Evolutionary conservation across 2,329 filamentous ascomycete genomes (phyloP).

Genomic region (Fusarium duplospermum): DNA sequence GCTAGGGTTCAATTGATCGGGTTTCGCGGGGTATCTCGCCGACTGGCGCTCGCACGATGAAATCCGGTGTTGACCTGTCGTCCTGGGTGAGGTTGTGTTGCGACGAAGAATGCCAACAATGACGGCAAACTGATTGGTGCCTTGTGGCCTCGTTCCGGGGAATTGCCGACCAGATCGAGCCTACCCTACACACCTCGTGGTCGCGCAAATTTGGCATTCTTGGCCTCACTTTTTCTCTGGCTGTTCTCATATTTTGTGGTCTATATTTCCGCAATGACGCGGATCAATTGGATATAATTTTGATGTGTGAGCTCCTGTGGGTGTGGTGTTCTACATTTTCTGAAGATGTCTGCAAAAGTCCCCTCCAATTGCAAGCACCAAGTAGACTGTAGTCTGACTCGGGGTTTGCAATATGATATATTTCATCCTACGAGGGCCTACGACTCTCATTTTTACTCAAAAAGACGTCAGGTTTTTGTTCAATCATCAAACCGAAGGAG

Average conservation of each 20-base stretch:
- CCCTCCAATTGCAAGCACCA: neutral
- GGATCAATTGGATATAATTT: neutral
- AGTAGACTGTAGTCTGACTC: neutral
- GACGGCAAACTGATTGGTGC: constrained; percentile 34
- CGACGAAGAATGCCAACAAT: constrained; percentile 31
- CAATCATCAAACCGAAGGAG: too few species aligned
- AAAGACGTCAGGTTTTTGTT: neutral
- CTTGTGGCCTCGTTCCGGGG: constrained; percentile 37
- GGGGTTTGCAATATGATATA: neutral
- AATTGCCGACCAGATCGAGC: constrained; percentile 25
- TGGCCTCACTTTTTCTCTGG: neutral
- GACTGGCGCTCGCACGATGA: constrained; percentile 26
- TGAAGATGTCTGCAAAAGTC: neutral
- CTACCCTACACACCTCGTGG: neutral
- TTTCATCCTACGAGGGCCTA: neutral
- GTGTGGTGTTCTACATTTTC: neutral
- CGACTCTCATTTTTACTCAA: neutral
- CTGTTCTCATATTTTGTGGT: neutral
- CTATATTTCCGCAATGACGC: accelerated
- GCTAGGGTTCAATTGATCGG: constrained; percentile 33
- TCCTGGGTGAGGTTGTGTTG: constrained; percentile 25
- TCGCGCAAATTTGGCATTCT: neutral
- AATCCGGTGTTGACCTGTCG: constrained; percentile 17
- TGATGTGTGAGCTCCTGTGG: neutral
- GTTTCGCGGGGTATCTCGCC: constrained; percentile 23